Base-by-base conservation (phyloP, 2,329 filamentous ascomycete genomes). In the Orbilia blumenaviensis region DNA sequence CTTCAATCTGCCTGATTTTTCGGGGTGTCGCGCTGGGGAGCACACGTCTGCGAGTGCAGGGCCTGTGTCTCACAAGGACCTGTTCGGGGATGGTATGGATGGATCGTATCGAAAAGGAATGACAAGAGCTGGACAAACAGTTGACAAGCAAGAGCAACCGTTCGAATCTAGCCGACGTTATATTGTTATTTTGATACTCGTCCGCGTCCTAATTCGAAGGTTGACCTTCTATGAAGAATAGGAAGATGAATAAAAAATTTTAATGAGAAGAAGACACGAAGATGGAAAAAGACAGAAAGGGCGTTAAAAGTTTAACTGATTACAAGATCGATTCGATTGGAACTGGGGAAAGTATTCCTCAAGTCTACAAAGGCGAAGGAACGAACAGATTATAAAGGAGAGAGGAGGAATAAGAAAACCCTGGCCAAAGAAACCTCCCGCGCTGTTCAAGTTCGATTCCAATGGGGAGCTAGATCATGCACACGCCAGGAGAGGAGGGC, bases 301-400 rank as follows among this genome's bases (percentile, higher is more conserved):
- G 18, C 9, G 23, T 23, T 58, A 58, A 58, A 16, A 16, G 21
- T 29, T 38, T 38, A 60, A 42, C 23, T 42, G 25, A 60, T 60
- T 60, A 60, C 54, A 60, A 41, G 21, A 44, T 42, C 21, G 38
- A 42, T 60, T 60, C n/a, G n/a, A n/a, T n/a, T n/a, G n/a, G 32
- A 23, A 29, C 54, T 10, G 42, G 54, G 21, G n/a, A n/a, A 60
- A 60, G 54, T 60, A 29, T 42, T 21, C 32, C 48, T 21, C 18
- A 21, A 23, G 36, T 41, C 7, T 60, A 68, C 61, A 52, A 46
- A 23, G n/a, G 29, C 29, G 14, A 29, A 34, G 25, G 60, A 50
- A 27, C 38, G 38, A 63, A 23, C 36, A 38, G 60, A 42, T 63
- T 63, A 63, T 63, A 50, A 63, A 63, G 60, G 60, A 63, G 60